Evolutionary conservation across 192 early-diverging fungal genomes (phyloP).

Genomic region (Dissophora globulifera): DNA sequence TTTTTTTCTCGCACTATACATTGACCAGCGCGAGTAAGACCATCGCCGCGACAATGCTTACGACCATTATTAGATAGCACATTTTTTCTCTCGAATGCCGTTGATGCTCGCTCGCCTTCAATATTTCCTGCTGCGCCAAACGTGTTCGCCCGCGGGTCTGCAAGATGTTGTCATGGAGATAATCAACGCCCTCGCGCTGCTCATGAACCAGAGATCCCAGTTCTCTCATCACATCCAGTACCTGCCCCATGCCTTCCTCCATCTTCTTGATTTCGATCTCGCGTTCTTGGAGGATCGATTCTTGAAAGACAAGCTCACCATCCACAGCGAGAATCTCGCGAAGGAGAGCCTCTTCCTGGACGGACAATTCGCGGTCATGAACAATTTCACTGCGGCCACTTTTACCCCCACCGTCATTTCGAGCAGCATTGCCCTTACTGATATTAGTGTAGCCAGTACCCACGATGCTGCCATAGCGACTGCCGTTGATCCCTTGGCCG

Average conservation of each 20-base stretch:
- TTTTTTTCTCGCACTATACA: not conserved
- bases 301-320: constrained; percentile 40
- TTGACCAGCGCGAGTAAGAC: constrained; percentile 37
- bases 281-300: constrained; percentile 34
- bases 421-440: no score
- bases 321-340: constrained; percentile 37
- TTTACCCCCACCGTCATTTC: no score
- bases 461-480: not conserved
- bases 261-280: constrained; percentile 41
- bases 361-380: constrained; percentile 42
- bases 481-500: not conserved
- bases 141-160: constrained; percentile 31
- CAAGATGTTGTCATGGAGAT: constrained; percentile 48
- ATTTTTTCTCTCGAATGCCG: constrained; percentile 36
- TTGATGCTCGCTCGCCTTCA: constrained; percentile 49
- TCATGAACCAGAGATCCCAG: constrained; percentile 37
- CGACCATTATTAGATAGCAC: constrained; percentile 36
- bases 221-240: constrained; percentile 46
- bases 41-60: constrained; percentile 28
- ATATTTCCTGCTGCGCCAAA: constrained; percentile 32
- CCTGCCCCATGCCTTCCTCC: constrained; percentile 35
- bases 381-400: no score
- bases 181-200: constrained; percentile 34
- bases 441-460: not conserved
- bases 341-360: constrained; percentile 31